Evolutionary conservation across 257 asterid genomes (phyloP).

Genomic region (Solanum peruvianum): DNA sequence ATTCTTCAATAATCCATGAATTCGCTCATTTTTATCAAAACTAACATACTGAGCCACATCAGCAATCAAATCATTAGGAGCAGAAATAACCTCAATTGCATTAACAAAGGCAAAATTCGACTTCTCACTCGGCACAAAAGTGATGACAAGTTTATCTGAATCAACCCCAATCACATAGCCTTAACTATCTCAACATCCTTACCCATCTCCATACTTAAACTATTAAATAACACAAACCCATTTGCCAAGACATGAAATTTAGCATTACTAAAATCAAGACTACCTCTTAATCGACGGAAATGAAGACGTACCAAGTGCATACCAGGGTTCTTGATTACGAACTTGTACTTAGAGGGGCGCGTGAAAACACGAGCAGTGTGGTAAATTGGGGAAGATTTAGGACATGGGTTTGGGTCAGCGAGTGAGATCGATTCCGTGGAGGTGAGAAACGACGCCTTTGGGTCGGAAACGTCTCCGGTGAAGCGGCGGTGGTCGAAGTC

Average conservation of each 20-base stretch:
- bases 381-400: slow-evolving; percentile 42
- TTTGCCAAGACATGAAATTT: slow-evolving; percentile 78
- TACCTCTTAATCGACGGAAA: slow-evolving; percentile 23
- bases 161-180: slow-evolving; percentile 52
- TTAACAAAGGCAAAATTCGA: slow-evolving; percentile 55
- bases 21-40: slow-evolving; percentile 30
- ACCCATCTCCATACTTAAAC: slow-evolving; percentile 26
- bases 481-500: slow-evolving; percentile 60
- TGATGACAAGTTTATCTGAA: slow-evolving; percentile 35
- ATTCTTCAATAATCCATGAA: slow-evolving; percentile 43
- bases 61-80: slow-evolving; percentile 65
- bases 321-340: slow-evolving; percentile 43
- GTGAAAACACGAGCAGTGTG: slow-evolving; percentile 57
- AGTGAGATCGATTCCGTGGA: slow-evolving; percentile 26
- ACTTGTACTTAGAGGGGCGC: slow-evolving; percentile 46
- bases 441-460: slow-evolving; percentile 14
- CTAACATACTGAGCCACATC: slow-evolving; percentile 52
- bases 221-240: slow-evolving; percentile 45
- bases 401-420: slow-evolving; percentile 7
- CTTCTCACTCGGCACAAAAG: slow-evolving; percentile 37
- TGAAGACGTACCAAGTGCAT: slow-evolving; percentile 77
- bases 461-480: slow-evolving; percentile 29
- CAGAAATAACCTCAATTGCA: slow-evolving; percentile 82
- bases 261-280: slow-evolving; percentile 14
- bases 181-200: slow-evolving; percentile 24